Percentiles rank a stretch among this genome's conserved stretches.
phyloP scores from a whole-genome alignment of 2,329 filamentous ascomycete species.

The Coniosporium tulheliwenetii region DNA sequence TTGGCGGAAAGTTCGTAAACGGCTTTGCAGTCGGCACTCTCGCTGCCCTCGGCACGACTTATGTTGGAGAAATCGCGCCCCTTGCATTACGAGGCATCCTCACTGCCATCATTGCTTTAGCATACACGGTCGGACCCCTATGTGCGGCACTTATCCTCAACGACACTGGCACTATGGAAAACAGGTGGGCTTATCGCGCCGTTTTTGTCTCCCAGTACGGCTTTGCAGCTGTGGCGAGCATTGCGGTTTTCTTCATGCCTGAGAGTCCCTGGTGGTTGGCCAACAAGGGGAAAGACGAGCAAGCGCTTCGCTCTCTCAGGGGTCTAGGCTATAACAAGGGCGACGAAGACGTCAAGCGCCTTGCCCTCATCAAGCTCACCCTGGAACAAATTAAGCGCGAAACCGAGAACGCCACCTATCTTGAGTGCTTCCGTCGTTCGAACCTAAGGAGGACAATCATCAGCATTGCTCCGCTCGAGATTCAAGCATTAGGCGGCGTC shows the following conservation, averaged over 20 bases:
- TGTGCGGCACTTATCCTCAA: too few relatives aligned
- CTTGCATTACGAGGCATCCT: too few relatives aligned
- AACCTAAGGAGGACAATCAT: conserved; percentile 26
- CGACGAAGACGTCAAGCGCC: conserved; percentile 7
- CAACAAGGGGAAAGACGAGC: conserved; percentile 2
- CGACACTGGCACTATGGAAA: too few relatives aligned
- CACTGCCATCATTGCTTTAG: too few relatives aligned
- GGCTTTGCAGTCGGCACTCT: too few relatives aligned
- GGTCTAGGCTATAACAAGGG: conserved; percentile 8
- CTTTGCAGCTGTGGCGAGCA: conserved; percentile 17
- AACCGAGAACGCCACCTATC: conserved; percentile 21
- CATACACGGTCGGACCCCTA: too few relatives aligned
- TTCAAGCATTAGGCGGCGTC: conserved; percentile 20
- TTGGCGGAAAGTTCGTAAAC: too few relatives aligned
- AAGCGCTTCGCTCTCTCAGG: conserved; percentile 8
- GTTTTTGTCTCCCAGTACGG: conserved; percentile 18
- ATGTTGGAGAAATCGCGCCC: too few relatives aligned
- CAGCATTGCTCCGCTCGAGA: conserved; percentile 19
- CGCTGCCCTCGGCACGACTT: too few relatives aligned
- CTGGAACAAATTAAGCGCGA: conserved; percentile 19
- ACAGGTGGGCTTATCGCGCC: too few relatives aligned
- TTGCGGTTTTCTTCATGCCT: conserved; percentile 12
- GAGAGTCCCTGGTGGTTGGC: conserved; percentile 7
- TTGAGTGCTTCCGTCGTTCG: conserved; percentile 24
- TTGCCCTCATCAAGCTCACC: conserved; percentile 13